Conservation (phyloP, 371 early-diverging fungal species). For the Mortierella sp. region DNA sequence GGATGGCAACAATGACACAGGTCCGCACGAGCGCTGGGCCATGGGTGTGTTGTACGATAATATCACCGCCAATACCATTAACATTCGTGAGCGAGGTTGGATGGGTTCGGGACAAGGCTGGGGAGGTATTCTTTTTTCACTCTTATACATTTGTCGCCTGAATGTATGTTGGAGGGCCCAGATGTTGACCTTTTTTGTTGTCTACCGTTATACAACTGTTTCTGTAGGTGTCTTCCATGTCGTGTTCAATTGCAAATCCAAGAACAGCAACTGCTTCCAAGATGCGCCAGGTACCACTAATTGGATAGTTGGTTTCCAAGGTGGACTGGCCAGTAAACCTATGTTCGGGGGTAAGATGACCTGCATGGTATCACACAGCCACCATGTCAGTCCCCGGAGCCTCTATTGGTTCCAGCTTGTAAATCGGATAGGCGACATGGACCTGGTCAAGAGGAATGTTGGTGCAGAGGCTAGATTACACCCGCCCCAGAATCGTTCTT, state of each 20-base stretch:
- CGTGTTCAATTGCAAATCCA: constrained; percentile 36
- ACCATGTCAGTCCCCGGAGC: constrained; percentile 24
- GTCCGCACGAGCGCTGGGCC: constrained; percentile 54
- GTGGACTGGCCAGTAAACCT: constrained; percentile 11
- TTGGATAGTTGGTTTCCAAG: constrained; percentile 47
- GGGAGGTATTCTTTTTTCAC: constrained; percentile 18
- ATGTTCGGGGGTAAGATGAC: constrained; percentile 20
- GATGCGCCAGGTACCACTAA: constrained; percentile 41
- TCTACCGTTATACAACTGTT: background rate
- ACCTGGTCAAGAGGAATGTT: constrained; percentile 25
- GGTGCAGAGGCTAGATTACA: constrained; percentile 26
- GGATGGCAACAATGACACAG: constrained; percentile 45
- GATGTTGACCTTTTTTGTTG: background rate
- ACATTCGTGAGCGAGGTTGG: constrained; percentile 42
- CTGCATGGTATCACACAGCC: background rate
- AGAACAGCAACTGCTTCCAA: constrained; percentile 42
- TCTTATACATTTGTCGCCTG: background rate
- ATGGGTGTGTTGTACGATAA: constrained; percentile 51
- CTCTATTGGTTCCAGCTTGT: constrained; percentile 48
- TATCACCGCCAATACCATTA: constrained; percentile 38
- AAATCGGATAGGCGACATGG: constrained; percentile 24
- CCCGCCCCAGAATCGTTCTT: background rate
- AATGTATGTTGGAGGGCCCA: background rate
- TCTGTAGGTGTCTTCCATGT: constrained; percentile 46
- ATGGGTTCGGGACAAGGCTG: constrained; percentile 56